Evolutionary conservation across 2,329 filamentous ascomycete genomes (phyloP).

Genomic region (Aspergillus hortae): DNA sequence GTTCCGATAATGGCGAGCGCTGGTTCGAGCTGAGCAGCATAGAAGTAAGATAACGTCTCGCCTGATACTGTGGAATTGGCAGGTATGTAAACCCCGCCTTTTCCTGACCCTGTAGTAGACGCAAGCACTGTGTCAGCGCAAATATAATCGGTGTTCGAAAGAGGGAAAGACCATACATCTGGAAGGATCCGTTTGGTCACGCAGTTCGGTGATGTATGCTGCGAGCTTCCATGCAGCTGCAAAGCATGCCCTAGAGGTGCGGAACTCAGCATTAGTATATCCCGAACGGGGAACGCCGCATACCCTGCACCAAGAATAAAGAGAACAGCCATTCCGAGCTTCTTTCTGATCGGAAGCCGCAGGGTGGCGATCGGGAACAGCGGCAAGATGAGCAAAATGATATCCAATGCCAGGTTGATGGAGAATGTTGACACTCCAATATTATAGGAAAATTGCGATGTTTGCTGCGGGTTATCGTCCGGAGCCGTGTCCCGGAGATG

Average conservation of each 20-base stretch:
- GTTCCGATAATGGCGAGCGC: background rate
- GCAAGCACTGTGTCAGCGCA: too few species aligned
- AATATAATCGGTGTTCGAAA: too few species aligned
- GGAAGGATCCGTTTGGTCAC: background rate
- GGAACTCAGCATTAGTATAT: background rate
- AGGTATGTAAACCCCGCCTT: background rate
- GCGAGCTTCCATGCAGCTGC: background rate
- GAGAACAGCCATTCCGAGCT: background rate
- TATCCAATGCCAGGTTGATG: background rate
- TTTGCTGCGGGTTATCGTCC: too few species aligned
- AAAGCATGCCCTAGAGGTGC: background rate
- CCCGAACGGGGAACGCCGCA: background rate
- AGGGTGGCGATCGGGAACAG: background rate
- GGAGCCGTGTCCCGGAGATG: background rate
- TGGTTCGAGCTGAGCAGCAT: background rate
- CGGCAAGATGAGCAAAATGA: background rate
- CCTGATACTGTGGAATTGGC: background rate
- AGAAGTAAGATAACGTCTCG: background rate
- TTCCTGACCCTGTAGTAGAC: background rate
- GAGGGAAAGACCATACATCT: too few species aligned
- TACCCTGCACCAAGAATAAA: background rate
- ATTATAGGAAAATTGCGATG: background rate
- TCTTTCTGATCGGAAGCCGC: background rate
- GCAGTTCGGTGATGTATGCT: background rate
- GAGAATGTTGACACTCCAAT: background rate